Evolutionary conservation across 1,284 basidiomycete genomes (phyloP).

Genomic region (Ustilago trichophora): DNA sequence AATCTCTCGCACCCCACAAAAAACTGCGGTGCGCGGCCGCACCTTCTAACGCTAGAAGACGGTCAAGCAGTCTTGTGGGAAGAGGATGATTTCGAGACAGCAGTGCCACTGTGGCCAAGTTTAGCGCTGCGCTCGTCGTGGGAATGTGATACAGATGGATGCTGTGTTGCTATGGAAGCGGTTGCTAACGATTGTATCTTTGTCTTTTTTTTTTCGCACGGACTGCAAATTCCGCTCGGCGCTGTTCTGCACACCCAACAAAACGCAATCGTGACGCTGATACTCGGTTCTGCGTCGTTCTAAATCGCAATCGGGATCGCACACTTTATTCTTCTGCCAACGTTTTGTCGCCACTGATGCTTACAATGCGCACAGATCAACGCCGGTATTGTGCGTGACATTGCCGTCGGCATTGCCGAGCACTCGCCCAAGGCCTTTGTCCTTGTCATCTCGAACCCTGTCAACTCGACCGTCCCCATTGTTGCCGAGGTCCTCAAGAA

Average conservation of each 20-base stretch:
- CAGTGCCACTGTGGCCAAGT: too few species aligned
- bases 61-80: too few species aligned
- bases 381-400: conserved; percentile 92
- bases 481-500: conserved; percentile 73
- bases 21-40: conserved; percentile 9
- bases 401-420: conserved; percentile 87
- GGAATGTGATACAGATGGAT: too few species aligned
- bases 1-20: too few species aligned
- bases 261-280: too few species aligned
- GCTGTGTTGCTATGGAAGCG: not conserved
- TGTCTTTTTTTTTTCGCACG: conserved; percentile 58
- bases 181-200: not conserved
- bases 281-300: too few species aligned
- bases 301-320: too few species aligned
- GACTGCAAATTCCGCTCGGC: too few species aligned
- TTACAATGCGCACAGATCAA: conserved; percentile 77
- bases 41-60: not conserved
- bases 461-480: conserved; percentile 95
- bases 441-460: conserved; percentile 95
- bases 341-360: not conserved
- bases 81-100: too few species aligned
- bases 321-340: too few species aligned
- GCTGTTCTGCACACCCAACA: conserved; percentile 16
- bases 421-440: conserved; percentile 89
- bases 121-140: too few species aligned